Evolutionary conservation across 257 asterid genomes (phyloP).

Genomic region (Eustoma russellianum): DNA sequence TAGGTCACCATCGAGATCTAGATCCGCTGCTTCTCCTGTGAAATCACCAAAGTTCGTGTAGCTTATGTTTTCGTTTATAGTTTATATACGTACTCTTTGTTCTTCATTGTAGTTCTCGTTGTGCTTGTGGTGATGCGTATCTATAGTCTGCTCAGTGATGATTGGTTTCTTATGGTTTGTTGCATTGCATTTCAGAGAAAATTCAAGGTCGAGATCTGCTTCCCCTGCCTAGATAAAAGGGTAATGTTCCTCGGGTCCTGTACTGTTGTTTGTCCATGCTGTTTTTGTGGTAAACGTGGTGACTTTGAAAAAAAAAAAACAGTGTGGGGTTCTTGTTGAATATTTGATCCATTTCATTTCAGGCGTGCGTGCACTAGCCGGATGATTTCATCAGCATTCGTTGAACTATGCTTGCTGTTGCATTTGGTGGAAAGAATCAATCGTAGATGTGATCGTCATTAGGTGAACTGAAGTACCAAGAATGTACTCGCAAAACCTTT

Average conservation of each 20-base stretch:
- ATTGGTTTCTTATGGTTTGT: background rate
- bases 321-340: too few species aligned
- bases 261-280: too few species aligned
- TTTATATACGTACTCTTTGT: background rate
- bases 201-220: slow-evolving; percentile 60
- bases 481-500: too few species aligned
- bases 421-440: too few species aligned
- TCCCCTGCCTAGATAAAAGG: slow-evolving; percentile 57
- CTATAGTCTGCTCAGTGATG: background rate
- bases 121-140: background rate
- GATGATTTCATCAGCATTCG: too few species aligned
- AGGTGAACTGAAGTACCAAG: too few species aligned
- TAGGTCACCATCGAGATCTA: slow-evolving; percentile 50
- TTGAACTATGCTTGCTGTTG: too few species aligned
- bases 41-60: slow-evolving; percentile 46
- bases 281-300: too few species aligned
- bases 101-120: background rate
- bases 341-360: slow-evolving; percentile 13
- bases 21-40: slow-evolving; percentile 68
- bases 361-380: slow-evolving; percentile 34
- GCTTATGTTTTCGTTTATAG: background rate
- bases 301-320: too few species aligned
- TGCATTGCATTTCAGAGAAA: slow-evolving; percentile 27
- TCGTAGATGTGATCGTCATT: too few species aligned
- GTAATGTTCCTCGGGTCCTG: background rate